Evolutionary conservation across 1,284 basidiomycete genomes (phyloP).

Genomic region (Fomitopsis schrenkii): DNA sequence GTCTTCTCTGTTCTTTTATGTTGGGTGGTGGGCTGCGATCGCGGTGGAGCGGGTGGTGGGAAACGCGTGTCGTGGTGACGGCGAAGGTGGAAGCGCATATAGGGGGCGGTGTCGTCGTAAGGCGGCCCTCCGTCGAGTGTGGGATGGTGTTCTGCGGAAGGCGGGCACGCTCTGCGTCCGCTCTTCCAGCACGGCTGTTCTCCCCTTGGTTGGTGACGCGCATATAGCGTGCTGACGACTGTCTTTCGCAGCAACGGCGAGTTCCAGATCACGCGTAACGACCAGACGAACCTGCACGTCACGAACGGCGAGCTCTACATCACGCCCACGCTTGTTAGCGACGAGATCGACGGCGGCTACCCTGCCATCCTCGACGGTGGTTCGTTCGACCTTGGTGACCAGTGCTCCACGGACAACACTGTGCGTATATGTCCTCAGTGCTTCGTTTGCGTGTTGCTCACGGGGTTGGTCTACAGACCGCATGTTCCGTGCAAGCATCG

Average conservation of each 20-base stretch:
- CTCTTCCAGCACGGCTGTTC: too few species aligned
- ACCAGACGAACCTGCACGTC: slow-evolving; percentile 65
- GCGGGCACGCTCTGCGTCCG: too few species aligned
- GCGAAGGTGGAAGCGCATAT: too few species aligned
- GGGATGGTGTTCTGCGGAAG: too few species aligned
- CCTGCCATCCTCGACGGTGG: slow-evolving; percentile 57
- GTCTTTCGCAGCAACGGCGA: slow-evolving; percentile 54
- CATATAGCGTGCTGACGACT: slow-evolving; percentile 3
- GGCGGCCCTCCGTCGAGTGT: too few species aligned
- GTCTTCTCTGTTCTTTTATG: background rate
- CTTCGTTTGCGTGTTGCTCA: background rate
- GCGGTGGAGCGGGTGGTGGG: background rate
- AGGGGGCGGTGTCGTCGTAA: too few species aligned
- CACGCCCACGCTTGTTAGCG: slow-evolving; percentile 76
- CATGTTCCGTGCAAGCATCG: slow-evolving; percentile 39
- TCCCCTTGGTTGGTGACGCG: background rate
- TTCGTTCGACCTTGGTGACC: slow-evolving; percentile 58
- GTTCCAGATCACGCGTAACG: slow-evolving; percentile 74
- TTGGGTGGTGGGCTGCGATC: too few species aligned
- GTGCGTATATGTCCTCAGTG: background rate
- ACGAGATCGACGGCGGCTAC: slow-evolving; percentile 43
- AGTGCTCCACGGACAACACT: slow-evolving; percentile 49
- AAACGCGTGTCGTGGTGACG: background rate
- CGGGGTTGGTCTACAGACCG: slow-evolving; percentile 17
- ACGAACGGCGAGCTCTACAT: slow-evolving; percentile 71